Base-by-base conservation (phyloP, 2,329 filamentous ascomycete genomes). In the Seiridium unicorne region DNA sequence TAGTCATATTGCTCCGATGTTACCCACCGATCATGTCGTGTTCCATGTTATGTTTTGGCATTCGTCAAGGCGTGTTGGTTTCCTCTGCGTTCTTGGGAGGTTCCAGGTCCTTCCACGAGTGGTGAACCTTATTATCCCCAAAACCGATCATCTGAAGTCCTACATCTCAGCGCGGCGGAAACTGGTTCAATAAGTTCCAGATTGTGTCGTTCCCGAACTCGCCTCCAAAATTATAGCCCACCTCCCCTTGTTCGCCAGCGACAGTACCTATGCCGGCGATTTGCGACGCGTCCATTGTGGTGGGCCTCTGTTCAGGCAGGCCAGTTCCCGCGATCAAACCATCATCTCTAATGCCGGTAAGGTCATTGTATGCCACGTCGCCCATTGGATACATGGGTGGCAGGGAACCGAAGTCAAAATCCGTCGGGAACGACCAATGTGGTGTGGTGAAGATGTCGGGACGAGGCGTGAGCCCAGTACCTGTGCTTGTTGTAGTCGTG, bases 311-410 rank as follows among this genome's bases (percentile, higher is more conserved):
- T 11, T 49, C 42, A 18, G 57, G 8, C 7, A 36, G 31, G 32
- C 42, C 60, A 60, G 64, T 66, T 35, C 61, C 59, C 38, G 70
- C 61, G 42, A 64, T 55, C 6, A 62, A 40, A n/a, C 66, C 64
- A 59, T 69, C 65, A 51, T 70, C 71, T 3, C 71, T 35, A 9
- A 78, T 73, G n/a, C 77, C 80, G 10, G 76, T 78, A 3, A 87
- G 73, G 40, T 86, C 80, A 63, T 87, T 84, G 66, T 82, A 86
- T 0, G 84, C 72, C 4, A 88, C 72, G 64, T 87, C 84, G 26
- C 81, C 79, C 60, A 82, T 84, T 0, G 84, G 81, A 58, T 84
- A 85, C 61, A 86, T 77, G 13, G 84, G 82, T 63, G 81, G 78
- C 60, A 88, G 77, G 9, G 74, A 73, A 31, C 79, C 73, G 65